Conservation (phyloP, 495 filamentous ascomycete species). For the Hyaloscypha hepaticicola region DNA sequence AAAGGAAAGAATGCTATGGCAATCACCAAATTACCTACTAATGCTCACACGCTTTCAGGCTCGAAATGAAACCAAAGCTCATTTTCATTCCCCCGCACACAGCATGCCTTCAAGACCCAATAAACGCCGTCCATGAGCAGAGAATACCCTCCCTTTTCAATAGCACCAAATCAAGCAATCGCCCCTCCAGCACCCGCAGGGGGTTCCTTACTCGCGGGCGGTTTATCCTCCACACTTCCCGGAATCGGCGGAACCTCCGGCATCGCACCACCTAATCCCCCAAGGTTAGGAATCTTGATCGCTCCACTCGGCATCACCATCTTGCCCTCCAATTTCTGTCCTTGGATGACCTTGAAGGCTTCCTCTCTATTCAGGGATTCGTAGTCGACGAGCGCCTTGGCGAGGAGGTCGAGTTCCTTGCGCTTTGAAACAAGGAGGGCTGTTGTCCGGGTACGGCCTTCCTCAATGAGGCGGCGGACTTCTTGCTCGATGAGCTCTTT, state of each 20-base stretch:
- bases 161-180: constrained; percentile 9
- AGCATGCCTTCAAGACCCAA: not conserved
- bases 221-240: constrained; percentile 14
- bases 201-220: constrained; percentile 15
- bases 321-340: constrained; percentile 69
- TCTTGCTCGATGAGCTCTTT: constrained; percentile 81
- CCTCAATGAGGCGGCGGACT: constrained; percentile 81
- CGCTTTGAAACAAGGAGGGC: constrained; percentile 68
- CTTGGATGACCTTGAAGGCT: constrained; percentile 81
- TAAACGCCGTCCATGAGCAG: constrained; percentile 18
- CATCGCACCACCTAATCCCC: not conserved
- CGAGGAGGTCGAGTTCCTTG: constrained; percentile 81
- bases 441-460: constrained; percentile 70
- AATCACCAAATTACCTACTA: not conserved
- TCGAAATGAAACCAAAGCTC: not conserved
- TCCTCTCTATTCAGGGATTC: constrained; percentile 87
- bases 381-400: constrained; percentile 88
- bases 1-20: constrained; percentile 12
- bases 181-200: constrained; percentile 14
- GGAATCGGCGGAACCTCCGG: constrained; percentile 16
- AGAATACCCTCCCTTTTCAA: constrained; percentile 3
- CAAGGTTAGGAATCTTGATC: constrained; percentile 40
- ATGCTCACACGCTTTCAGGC: not conserved
- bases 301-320: constrained; percentile 46
- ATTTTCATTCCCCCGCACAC: not conserved